Evolutionary conservation across 768 basidiomycete genomes (phyloP), one percentile per base, ranked within the genome.

Genomic region (Lepiota brunneoincarnata): DNA sequence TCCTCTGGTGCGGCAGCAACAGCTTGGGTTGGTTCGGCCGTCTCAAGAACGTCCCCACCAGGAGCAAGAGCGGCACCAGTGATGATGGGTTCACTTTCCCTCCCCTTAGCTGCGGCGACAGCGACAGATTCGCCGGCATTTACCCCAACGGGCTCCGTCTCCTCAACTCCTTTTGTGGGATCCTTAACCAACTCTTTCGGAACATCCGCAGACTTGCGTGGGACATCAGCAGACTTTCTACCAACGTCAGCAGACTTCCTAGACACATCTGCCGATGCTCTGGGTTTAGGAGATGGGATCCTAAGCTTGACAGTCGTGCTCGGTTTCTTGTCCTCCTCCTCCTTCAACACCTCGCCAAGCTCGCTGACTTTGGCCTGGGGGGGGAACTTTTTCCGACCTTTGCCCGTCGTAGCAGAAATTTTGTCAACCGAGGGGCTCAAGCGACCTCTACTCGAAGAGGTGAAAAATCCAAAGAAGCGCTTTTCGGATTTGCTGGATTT

Each of bases 341-440:
- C 86, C 18, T 74, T 67, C 28, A 88, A 60, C 14, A 83, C 71
- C 63, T 89, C 89, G 9, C 89, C 89, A 79, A 87, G 76, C 70
- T 91, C 89, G 15, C 85, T 86, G 18, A 85, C 69, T 26, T 42
- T n/a, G 20, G 18, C 39, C 21, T 14, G 28, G 7, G 37, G n/a
- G 1, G 54, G 63, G 47, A 57, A 67, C 61, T 65, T 71, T 65
- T 72, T 78, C 24, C 69, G 72, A 38, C 68, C 66, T 56, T 55
- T 67, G 41, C 41, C 66, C 62, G 61, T 71, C 59, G 71, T 69
- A 38, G 57, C 63, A 18, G 65, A 58, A 7, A 71, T 65, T 6
- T 68, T 68, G 38, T 57, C 63, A 14, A 66, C 58, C 5, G 71
- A 66, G 6, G 69, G 64, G 1, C 60, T 59, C 2, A 73, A 71